phyloP scores from a whole-genome alignment of 495 filamentous ascomycete species.

The Amorphotheca resinae region DNA sequence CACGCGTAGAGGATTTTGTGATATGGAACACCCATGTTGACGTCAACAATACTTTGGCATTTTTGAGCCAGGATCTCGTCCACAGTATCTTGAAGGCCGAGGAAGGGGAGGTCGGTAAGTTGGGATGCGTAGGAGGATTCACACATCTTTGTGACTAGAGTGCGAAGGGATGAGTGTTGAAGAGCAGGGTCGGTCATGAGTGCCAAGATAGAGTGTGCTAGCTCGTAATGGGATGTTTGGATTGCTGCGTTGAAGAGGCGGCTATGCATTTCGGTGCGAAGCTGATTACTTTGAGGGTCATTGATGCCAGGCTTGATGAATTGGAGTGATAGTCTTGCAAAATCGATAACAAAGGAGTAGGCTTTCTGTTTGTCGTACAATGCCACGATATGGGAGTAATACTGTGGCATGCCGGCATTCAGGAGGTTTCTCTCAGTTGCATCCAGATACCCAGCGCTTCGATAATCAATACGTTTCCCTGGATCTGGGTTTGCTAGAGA shows the following conservation, averaged over 20 bases:
- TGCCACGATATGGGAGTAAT: slow-evolving; percentile 73
- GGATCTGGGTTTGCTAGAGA: slow-evolving; percentile 12
- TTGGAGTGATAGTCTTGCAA: slow-evolving; percentile 67
- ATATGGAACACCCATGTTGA: slow-evolving; percentile 48
- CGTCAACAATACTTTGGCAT: slow-evolving; percentile 43
- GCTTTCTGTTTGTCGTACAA: slow-evolving; percentile 68
- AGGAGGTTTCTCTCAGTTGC: slow-evolving; percentile 61
- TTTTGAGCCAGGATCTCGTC: slow-evolving; percentile 62
- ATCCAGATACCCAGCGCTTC: slow-evolving; percentile 51
- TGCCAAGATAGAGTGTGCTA: slow-evolving; percentile 68
- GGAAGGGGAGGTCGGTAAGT: slow-evolving; percentile 64
- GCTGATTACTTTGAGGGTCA: slow-evolving; percentile 2
- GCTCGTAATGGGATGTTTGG: slow-evolving; percentile 61
- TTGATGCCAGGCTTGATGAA: slow-evolving; percentile 30
- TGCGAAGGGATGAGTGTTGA: slow-evolving; percentile 47
- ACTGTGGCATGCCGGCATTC: slow-evolving; percentile 63
- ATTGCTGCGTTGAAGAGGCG: slow-evolving; percentile 74
- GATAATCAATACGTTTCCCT: slow-evolving; percentile 23
- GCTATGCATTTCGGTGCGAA: slow-evolving; percentile 56
- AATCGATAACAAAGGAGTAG: slow-evolving; percentile 71
- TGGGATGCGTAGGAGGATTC: slow-evolving; percentile 51
- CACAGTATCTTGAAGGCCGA: slow-evolving; percentile 59
- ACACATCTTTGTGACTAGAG: slow-evolving; percentile 59
- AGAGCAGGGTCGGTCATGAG: slow-evolving; percentile 56
- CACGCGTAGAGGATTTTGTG: slow-evolving; percentile 82